Conservation (phyloP, 176 grass and related monocot genomes). For the Tillandsia fasciculata region DNA sequence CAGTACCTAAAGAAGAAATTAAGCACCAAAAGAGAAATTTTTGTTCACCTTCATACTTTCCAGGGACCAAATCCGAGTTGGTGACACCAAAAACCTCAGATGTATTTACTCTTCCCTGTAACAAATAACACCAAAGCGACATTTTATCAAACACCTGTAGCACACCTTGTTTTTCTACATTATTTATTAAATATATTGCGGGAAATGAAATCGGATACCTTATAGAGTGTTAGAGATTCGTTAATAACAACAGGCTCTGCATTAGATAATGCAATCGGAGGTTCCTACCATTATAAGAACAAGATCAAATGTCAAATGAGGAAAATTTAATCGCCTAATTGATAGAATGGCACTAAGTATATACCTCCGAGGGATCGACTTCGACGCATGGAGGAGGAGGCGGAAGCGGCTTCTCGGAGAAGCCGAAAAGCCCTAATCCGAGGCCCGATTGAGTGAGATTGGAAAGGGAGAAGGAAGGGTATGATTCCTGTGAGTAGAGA, state of each 20-base stretch:
- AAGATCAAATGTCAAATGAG: neutral
- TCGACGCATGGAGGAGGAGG: conserved; percentile 46
- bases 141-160: neutral
- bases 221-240: conserved; percentile 53
- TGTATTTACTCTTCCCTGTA: conserved; percentile 62
- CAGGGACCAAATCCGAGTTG: conserved; percentile 87
- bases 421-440: conserved; percentile 32
- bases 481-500: neutral
- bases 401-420: conserved; percentile 23
- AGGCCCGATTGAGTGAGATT: conserved; percentile 26
- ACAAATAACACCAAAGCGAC: conserved; percentile 12
- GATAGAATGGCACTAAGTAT: neutral
- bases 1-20: neutral
- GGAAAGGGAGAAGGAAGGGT: conserved; percentile 55
- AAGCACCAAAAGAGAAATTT: conserved; percentile 14
- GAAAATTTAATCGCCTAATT: neutral
- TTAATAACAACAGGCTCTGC: conserved; percentile 51
- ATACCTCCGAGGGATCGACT: conserved; percentile 51
- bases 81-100: conserved; percentile 74
- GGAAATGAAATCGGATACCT: conserved; percentile 30
- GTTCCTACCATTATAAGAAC: conserved; percentile 25
- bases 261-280: neutral
- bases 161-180: neutral
- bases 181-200: neutral
- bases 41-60: conserved; percentile 81